A percentile compares a stretch with the other conserved stretches of the same genome.
These are phyloP conservation scores for Achaetomium macrosporum DNA, from an alignment of 2,329 filamentous ascomycete genomes.

Conservation along the genomic window DNA sequence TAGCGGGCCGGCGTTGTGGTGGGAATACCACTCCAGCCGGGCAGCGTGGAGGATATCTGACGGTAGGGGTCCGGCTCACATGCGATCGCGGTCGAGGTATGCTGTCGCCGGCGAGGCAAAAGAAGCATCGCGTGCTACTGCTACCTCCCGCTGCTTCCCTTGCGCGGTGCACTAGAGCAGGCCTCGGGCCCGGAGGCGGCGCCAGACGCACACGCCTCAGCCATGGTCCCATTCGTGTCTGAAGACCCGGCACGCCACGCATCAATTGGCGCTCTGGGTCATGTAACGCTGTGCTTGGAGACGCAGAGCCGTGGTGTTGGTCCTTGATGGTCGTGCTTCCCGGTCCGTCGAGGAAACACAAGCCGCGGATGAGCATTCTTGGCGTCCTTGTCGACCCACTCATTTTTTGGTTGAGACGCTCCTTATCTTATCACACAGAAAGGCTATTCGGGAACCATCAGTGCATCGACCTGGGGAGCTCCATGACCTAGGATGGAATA, in stretches of 20 bases:
- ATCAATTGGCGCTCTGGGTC: slow-evolving; percentile 25
- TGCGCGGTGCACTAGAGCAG: neutral
- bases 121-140: neutral
- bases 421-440: slow-evolving; percentile 15
- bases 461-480: no score
- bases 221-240: slow-evolving; percentile 32
- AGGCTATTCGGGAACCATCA: no score
- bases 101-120: no score
- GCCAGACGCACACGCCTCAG: slow-evolving; percentile 27
- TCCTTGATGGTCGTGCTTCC: neutral
- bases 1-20: slow-evolving; percentile 7
- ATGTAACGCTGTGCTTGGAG: slow-evolving; percentile 5
- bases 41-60: neutral
- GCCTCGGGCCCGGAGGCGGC: slow-evolving; percentile 10
- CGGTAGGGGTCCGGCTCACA: neutral
- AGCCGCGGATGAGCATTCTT: no score
- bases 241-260: slow-evolving; percentile 22
- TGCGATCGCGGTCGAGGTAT: no score
- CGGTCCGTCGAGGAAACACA: neutral
- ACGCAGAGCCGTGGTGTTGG: neutral
- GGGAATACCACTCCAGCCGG: neutral
- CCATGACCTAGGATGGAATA: no score
- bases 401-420: no score
- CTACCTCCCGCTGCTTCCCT: neutral
- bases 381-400: no score